Evolutionary conservation across 2,329 filamentous ascomycete species (phyloP), one percentile per base, ranked within the genome.

Genomic region (Leptosphaerulina australis): DNA sequence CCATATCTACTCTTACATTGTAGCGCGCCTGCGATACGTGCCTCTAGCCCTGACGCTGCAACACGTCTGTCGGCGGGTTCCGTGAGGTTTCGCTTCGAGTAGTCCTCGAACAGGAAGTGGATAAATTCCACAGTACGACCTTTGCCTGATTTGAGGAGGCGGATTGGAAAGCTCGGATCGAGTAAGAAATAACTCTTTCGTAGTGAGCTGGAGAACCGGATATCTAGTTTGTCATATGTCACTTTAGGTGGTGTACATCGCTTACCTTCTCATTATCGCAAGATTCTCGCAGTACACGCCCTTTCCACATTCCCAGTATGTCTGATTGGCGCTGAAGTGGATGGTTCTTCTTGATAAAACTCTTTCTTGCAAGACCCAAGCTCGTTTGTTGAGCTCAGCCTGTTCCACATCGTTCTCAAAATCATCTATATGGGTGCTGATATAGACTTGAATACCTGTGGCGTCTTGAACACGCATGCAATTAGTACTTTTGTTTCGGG

Each of bases 291-390:
- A 61, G 25, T 46, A 48, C 3, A 62, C 44, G 5, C 61, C 56
- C 12, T 49, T 41, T 4, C 58, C 55, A 34, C 58, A 63, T 31
- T 63, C 56, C 48, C 36, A 63, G 35, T 60, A 63, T 3, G 45
- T 40, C 34, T 64, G 55, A 5, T 51, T 62, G 8, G 38, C 45
- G 28, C 36, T 62, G 31, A 64, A 63, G 31, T 59, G 45, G 21
- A 63, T 36, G n/a, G 55, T 62, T n/a, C 58, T 48, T 30, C 37
- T 29, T 12, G 58, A 44, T 17, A 63, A 41, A 8, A 55, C 56
- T 15, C 49, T 29, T 29, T 62, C 61, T 41, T 64, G 55, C 37
- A 64, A 37, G 5, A 62, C 62, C 62, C 56, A 63, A 25, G 51
- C 60, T 43, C 58, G 47, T 11, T 12, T 59, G 45, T 62, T 60